These are phyloP conservation scores for Crepidotus variabilis DNA, from an alignment of 768 basidiomycete species.

Conservation along the genomic window DNA sequence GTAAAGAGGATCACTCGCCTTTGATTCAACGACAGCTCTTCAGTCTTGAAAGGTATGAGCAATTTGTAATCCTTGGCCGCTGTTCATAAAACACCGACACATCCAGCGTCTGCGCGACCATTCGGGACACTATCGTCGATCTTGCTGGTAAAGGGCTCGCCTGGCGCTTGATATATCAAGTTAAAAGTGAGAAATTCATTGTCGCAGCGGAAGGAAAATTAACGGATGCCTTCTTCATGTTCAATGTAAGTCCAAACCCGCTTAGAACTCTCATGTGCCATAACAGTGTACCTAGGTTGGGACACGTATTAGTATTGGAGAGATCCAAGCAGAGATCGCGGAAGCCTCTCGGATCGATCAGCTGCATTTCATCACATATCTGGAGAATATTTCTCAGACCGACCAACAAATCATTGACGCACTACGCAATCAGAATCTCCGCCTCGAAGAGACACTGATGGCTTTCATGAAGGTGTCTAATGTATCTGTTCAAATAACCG, in stretches of 20 bases:
- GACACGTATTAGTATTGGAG: slow-evolving; percentile 8
- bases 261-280: neutral
- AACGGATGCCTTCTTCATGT: slow-evolving; percentile 9
- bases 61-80: neutral
- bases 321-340: slow-evolving; percentile 14
- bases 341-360: slow-evolving; percentile 13
- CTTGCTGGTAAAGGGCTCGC: slow-evolving; percentile 13
- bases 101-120: slow-evolving; percentile 11
- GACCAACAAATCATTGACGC: slow-evolving; percentile 15
- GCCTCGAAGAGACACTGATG: slow-evolving; percentile 15
- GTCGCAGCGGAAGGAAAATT: slow-evolving; percentile 11
- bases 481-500: neutral
- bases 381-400: slow-evolving; percentile 11
- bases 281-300: slow-evolving; percentile 5
- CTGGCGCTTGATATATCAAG: slow-evolving; percentile 16
- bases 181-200: slow-evolving; percentile 10
- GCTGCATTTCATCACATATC: slow-evolving; percentile 7
- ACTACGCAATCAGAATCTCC: slow-evolving; percentile 9
- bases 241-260: slow-evolving; percentile 9
- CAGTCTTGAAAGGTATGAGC: too few relatives aligned
- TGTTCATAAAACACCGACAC: neutral
- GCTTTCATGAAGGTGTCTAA: slow-evolving; percentile 15
- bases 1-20: neutral
- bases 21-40: too few relatives aligned
- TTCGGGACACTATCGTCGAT: slow-evolving; percentile 7